Conservation (phyloP, 305 asterid genomes). For the Fraxinus baroniana region DNA sequence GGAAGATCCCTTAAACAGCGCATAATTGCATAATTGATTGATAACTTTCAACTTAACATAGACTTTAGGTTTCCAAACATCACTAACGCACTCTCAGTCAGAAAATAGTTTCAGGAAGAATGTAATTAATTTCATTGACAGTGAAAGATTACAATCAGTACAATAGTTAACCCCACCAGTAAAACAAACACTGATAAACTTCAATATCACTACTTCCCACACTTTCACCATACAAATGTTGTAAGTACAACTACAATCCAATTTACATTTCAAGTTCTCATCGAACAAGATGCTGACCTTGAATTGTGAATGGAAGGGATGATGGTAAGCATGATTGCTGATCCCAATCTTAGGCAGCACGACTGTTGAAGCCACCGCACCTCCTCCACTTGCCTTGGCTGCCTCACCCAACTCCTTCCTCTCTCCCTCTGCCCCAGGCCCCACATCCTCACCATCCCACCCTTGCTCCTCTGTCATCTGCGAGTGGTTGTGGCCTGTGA, state of each 20-base stretch:
- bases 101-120: slow-evolving; percentile 1
- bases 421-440: slow-evolving; percentile 61
- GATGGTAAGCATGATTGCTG: slow-evolving; percentile 69
- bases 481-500: slow-evolving; percentile 42
- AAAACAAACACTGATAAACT: slow-evolving; percentile 32
- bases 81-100: slow-evolving; percentile 7
- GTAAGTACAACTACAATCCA: slow-evolving; percentile 51
- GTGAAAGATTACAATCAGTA: slow-evolving; percentile 29
- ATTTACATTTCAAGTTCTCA: slow-evolving; percentile 61
- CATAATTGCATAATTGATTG: background rate
- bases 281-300: slow-evolving; percentile 94
- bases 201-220: slow-evolving; percentile 34
- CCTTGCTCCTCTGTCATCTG: slow-evolving; percentile 60
- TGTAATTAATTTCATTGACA: slow-evolving; percentile 40
- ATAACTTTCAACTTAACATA: background rate
- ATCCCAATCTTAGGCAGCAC: slow-evolving; percentile 64
- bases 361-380: slow-evolving; percentile 37
- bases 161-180: slow-evolving; percentile 44
- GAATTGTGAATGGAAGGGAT: slow-evolving; percentile 86
- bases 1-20: background rate
- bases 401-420: slow-evolving; percentile 66
- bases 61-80: slow-evolving; percentile 20
- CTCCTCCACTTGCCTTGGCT: slow-evolving; percentile 54
- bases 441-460: slow-evolving; percentile 76
- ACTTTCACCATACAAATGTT: slow-evolving; percentile 41